Evolutionary conservation across 2,329 filamentous ascomycete species (phyloP), one percentile per base, ranked within the genome.

Genomic region (Neurospora crassa): DNA sequence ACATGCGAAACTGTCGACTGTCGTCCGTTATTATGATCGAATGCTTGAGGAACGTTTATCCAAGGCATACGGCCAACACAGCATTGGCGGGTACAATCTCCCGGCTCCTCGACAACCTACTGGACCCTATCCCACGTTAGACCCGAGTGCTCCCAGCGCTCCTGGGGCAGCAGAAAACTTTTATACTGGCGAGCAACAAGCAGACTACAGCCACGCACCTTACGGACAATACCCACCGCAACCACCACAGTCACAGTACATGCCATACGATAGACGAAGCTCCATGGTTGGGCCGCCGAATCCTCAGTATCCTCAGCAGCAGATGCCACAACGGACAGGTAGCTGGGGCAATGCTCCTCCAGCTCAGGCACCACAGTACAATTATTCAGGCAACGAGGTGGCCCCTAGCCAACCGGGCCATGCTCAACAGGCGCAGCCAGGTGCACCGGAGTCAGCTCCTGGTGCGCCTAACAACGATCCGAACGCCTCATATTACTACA

Each of bases 41-140:
- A 98, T 99, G 96, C 86, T 99, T 18, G 96, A 99, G 81, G 96
- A 99, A 74, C 90, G 96, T 47, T 85, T 99, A 37, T 97, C 94
- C 10, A 96, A 92, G 79, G 95, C 96, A 1, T 98, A 98, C 79
- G 92, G 90, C 74, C 93, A 97, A 77, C 92, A 95, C 76, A 90
- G 82, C 63, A 83, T 93, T 24, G 87, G 90, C 12, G 87, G 87
- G 2, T 93, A 93, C 75, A 86, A 83, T 72, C 80, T 88, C 12
- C 85, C 87, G 20, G 82, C 84, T 43, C 80, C 83, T 14, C 84
- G 83, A 42, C 88, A 82, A 76, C 81, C 87, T 11, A 80, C 87
- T 5, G 87, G 85, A 69, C 86, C 92, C 16, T 97, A 97, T 78
- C 91, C 93, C 11, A 87, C 88, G 4, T 86, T 96, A 70, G 84